phyloP scores from a whole-genome alignment of 352 stramenopile genomes.

The Globisporangium radiosum region DNA sequence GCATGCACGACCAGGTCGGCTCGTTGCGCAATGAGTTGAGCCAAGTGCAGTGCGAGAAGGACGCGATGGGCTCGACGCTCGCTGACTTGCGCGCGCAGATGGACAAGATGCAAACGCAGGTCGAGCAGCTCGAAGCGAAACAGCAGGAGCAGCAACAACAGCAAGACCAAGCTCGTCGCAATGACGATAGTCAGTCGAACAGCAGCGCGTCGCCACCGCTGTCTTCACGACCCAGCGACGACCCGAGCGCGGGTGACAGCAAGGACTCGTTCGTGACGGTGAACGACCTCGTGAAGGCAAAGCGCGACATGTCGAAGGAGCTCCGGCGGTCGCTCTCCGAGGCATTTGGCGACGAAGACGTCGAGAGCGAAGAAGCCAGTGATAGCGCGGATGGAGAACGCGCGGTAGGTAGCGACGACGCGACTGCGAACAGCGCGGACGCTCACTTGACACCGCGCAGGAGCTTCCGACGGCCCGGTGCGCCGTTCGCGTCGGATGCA shows the following conservation, averaged over 20 bases:
- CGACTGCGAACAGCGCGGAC: background rate
- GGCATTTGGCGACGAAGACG: slow-evolving; percentile 28
- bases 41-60: slow-evolving; percentile 47
- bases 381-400: slow-evolving; percentile 21
- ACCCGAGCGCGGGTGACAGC: background rate
- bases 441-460: background rate
- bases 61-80: slow-evolving; percentile 36
- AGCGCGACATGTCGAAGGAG: slow-evolving; percentile 37
- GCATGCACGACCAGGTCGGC: slow-evolving; percentile 43
- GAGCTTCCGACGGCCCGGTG: slow-evolving; percentile 16
- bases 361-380: slow-evolving; percentile 21
- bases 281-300: slow-evolving; percentile 39
- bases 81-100: slow-evolving; percentile 44
- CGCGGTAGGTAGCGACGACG: background rate
- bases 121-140: slow-evolving; percentile 19
- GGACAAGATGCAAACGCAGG: slow-evolving; percentile 34
- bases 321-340: slow-evolving; percentile 35
- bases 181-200: background rate
- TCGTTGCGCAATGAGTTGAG: slow-evolving; percentile 35
- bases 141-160: slow-evolving; percentile 19
- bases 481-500: slow-evolving; percentile 32
- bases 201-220: slow-evolving; percentile 3
- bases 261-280: slow-evolving; percentile 31
- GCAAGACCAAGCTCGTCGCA: slow-evolving; percentile 7
- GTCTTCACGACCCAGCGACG: background rate